Percentiles rank a stretch among this genome's conserved stretches.
phyloP scores from a whole-genome alignment of 2,329 filamentous ascomycete species.

The Aspergillus niger region DNA sequence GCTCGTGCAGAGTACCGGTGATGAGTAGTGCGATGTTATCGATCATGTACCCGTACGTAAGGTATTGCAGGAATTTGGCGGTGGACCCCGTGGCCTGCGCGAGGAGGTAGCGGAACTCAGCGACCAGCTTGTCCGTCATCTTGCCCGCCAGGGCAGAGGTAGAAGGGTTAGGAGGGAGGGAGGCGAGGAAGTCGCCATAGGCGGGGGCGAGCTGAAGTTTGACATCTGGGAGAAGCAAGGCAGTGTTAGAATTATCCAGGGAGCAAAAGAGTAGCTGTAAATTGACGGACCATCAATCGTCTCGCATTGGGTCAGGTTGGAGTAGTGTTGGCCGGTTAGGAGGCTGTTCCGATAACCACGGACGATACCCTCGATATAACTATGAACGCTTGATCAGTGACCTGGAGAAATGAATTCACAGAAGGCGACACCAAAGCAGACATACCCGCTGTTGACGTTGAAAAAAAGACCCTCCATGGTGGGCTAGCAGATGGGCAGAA shows the following conservation, averaged over 20 bases:
- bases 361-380: conserved; percentile 96
- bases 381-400: conserved; percentile 43
- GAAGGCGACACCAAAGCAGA: conserved; percentile 7
- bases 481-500: conserved; percentile 23
- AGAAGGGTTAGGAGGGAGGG: conserved; percentile 92
- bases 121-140: conserved; percentile 96
- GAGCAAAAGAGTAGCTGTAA: conserved; percentile 6
- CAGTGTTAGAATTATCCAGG: background rate
- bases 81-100: conserved; percentile 90
- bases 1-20: conserved; percentile 94
- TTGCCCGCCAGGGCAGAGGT: conserved; percentile 92
- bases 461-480: conserved; percentile 90
- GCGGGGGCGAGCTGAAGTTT: conserved; percentile 96
- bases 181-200: conserved; percentile 94
- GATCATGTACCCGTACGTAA: conserved; percentile 99
- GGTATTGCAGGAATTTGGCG: conserved; percentile 94
- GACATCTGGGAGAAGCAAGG: conserved; percentile 64
- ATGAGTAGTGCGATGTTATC: conserved; percentile 98
- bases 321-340: conserved; percentile 86
- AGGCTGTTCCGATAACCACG: conserved; percentile 95
- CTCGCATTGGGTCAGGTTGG: conserved; percentile 96
- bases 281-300: conserved; percentile 78
- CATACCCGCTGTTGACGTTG: conserved; percentile 89
- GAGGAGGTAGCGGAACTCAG: conserved; percentile 94
- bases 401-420: background rate